Conservation (phyloP, 305 asterid genomes). For the Plantago coronopus region DNA sequence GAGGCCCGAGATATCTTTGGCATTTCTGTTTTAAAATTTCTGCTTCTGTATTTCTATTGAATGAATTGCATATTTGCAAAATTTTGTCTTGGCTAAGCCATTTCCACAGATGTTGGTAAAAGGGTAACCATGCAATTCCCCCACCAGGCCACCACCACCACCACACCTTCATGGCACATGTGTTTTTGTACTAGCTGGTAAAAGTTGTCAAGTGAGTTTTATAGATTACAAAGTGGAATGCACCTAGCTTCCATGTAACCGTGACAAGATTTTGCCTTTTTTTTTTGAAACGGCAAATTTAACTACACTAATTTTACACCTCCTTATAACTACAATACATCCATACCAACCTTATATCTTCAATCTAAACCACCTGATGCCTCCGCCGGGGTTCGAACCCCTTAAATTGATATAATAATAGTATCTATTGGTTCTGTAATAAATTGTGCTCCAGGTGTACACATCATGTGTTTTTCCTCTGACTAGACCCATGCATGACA, state of each 20-base stretch:
- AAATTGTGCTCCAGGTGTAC: neutral
- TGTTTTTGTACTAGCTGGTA: too few species aligned
- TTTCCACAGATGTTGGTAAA: neutral
- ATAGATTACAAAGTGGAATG: neutral
- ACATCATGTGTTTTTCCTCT: neutral
- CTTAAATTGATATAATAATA: too few species aligned
- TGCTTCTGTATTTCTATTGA: neutral
- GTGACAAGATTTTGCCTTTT: too few species aligned
- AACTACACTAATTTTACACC: too few species aligned
- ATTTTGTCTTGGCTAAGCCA: neutral
- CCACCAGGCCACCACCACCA: too few species aligned
- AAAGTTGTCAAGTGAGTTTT: neutral
- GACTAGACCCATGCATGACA: conserved; percentile 29
- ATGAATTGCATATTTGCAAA: too few species aligned
- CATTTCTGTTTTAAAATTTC: neutral
- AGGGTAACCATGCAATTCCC: neutral
- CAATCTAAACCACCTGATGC: too few species aligned
- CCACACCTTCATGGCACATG: too few species aligned
- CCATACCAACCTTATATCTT: too few species aligned
- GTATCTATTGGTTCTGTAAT: neutral
- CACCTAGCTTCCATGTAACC: neutral
- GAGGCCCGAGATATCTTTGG: neutral
- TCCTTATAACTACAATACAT: too few species aligned
- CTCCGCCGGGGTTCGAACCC: too few species aligned
- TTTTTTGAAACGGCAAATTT: too few species aligned